Conservation (phyloP, 441 rosid genomes). For the Euphorbia neoarborescens region DNA sequence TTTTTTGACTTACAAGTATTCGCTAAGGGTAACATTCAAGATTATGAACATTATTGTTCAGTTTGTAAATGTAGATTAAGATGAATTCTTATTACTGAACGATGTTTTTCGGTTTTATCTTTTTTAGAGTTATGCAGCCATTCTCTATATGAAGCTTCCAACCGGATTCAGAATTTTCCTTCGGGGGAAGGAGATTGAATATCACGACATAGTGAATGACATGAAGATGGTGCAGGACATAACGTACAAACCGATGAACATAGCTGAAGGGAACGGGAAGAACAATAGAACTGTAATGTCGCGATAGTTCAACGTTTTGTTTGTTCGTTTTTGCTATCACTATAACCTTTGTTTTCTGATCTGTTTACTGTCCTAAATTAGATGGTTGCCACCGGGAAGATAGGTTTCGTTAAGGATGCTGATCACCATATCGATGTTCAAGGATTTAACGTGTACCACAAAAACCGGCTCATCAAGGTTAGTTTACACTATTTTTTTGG, state of each 20-base stretch:
- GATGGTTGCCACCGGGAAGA: constrained; percentile 66
- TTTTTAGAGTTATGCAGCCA: constrained; percentile 69
- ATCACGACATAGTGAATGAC: constrained; percentile 83
- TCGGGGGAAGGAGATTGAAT: constrained; percentile 77
- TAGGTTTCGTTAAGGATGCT: constrained; percentile 98
- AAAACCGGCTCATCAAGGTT: constrained; percentile 93
- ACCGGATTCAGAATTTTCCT: constrained; percentile 67
- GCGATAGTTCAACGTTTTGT: background rate
- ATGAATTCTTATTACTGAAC: background rate
- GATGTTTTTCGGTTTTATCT: background rate
- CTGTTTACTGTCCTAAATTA: constrained; percentile 25
- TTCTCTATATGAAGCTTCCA: constrained; percentile 81
- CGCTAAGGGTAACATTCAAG: constrained; percentile 44
- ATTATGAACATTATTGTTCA: background rate
- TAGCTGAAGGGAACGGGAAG: constrained; percentile 30
- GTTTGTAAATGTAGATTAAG: background rate
- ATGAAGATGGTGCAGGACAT: constrained; percentile 66
- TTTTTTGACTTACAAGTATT: constrained; percentile 58
- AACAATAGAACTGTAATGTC: constrained; percentile 41
- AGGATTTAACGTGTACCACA: constrained; percentile 93
- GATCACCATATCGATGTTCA: constrained; percentile 81
- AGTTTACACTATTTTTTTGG: background rate
- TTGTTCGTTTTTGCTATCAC: background rate
- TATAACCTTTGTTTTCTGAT: constrained; percentile 8
- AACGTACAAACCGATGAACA: constrained; percentile 56